Conservation (phyloP, 2,329 filamentous ascomycete genomes). For the Fusarium tricinctum region DNA sequence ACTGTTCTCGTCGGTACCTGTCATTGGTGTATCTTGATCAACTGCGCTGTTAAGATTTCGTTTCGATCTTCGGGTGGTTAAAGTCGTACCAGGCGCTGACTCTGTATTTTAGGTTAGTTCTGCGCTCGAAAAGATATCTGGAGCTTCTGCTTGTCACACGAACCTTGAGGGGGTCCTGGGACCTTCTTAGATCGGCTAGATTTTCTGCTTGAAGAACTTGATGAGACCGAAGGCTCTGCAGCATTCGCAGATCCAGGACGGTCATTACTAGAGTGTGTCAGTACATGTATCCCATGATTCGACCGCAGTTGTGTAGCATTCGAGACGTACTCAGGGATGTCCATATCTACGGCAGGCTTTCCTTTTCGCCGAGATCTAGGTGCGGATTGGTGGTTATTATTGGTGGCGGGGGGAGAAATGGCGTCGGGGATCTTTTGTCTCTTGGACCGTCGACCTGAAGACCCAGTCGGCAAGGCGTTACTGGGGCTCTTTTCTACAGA, state of each 20-base stretch:
- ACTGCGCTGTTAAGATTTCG: conserved; percentile 64
- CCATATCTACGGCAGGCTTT: conserved; percentile 77
- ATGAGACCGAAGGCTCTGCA: conserved; percentile 68
- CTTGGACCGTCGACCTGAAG: conserved; percentile 74
- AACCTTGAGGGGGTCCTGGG: conserved; percentile 62
- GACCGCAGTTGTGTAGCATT: neutral
- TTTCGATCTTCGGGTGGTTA: conserved; percentile 65
- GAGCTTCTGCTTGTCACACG: conserved; percentile 19
- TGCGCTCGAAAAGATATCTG: neutral
- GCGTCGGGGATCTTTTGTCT: conserved; percentile 75
- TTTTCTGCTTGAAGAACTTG: conserved; percentile 78
- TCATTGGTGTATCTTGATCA: conserved; percentile 79
- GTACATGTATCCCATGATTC: neutral
- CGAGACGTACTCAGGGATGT: conserved; percentile 73
- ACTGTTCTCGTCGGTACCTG: conserved; percentile 72
- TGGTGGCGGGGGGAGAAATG: conserved; percentile 52
- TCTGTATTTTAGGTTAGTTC: conserved; percentile 50
- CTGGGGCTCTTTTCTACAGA: conserved; percentile 65
- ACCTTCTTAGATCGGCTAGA: conserved; percentile 79
- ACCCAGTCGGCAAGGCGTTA: conserved; percentile 45
- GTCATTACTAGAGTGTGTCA: conserved; percentile 42
- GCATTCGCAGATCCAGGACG: conserved; percentile 71
- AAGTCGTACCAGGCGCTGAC: conserved; percentile 52
- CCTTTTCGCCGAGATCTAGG: conserved; percentile 70
- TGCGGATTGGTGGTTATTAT: conserved; percentile 48